phyloP scores from a whole-genome alignment of 371 early-diverging fungal species.

The Fennellomyces sp. region DNA sequence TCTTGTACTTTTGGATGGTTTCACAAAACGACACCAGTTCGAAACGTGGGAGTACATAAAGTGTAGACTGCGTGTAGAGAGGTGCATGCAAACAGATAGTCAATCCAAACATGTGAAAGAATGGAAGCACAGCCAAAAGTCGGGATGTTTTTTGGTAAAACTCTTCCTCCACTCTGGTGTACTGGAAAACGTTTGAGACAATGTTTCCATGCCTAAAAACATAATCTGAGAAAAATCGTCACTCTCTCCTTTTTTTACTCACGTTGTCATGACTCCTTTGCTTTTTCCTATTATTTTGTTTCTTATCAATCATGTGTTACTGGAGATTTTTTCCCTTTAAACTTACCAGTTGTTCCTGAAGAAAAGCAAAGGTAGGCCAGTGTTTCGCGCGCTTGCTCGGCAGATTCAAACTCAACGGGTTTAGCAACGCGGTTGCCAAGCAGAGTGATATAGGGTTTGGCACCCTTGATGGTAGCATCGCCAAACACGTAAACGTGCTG shows the following conservation, averaged over 20 bases:
- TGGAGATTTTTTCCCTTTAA: background rate
- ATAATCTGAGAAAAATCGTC: background rate
- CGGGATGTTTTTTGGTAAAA: conserved; percentile 18
- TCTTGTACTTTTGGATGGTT: conserved; percentile 57
- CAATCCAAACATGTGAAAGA: conserved; percentile 70
- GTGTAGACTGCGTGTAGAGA: conserved; percentile 35
- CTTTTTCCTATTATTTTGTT: conserved; percentile 30
- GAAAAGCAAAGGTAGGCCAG: conserved; percentile 78
- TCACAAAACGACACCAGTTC: conserved; percentile 62
- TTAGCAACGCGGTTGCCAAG: conserved; percentile 14
- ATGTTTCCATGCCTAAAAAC: conserved; percentile 67
- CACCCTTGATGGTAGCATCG: conserved; percentile 34
- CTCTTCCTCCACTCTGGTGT: conserved; percentile 21
- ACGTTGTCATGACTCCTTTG: conserved; percentile 84
- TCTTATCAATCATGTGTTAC: background rate
- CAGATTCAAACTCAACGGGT: conserved; percentile 16
- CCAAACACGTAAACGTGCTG: conserved; percentile 64
- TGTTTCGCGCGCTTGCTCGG: conserved; percentile 32
- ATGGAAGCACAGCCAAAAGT: conserved; percentile 70
- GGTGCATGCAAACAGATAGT: conserved; percentile 26
- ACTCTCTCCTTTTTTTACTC: conserved; percentile 7
- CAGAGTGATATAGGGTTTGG: conserved; percentile 32
- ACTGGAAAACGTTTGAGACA: conserved; percentile 69
- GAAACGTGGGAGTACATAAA: conserved; percentile 71
- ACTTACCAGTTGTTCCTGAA: conserved; percentile 77